Base-by-base conservation (phyloP, 164 flowering plant genomes). In the Chloranthus sessilifolius region DNA sequence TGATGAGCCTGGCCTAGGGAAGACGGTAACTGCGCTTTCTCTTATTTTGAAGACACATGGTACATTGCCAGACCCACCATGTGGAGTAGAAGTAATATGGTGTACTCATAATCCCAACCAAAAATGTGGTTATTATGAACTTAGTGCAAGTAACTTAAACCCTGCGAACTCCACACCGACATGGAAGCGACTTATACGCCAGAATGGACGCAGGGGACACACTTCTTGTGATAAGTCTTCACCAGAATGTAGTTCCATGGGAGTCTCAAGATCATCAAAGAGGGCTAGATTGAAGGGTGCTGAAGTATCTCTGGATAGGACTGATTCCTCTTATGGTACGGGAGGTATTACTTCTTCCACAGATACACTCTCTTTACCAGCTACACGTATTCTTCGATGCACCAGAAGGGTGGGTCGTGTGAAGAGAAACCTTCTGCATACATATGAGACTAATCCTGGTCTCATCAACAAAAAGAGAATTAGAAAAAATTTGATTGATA, bases 1-100 rank as follows among this genome's bases (percentile, higher is more conserved):
- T 66, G 98, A 92, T 73, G 98, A 92, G 64, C 98, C 98, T 58
- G 98, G 98, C 31, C 67, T 92, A 45, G 98, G 98, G 19, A 92
- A 92, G 77, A 92, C 98, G 15, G 71, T 92, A 44, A 92, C 96
- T 43, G 82, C 96, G 35, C 79, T 88, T 31, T 85, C 96, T 22
- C 94, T 92, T 52, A 79, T 92, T 71, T 58, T 92, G 52, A 92
- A 92, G 71, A 83, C 96, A 9, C 94, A 76, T 61, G 96, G 96
- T 52, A 82, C 79, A 43, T 23, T 83, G 52, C 88, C 96, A 20
- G 80, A 74, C 14, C 83, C 96, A 30, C 95, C 98, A 54, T 74
- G 72, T 48, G 91, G 81, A 22, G 80, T 64, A 35, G 72, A 79
- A 36, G 67, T 82, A 16, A 60, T 58, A 51, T 88, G 96, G 94